phyloP scores from a whole-genome alignment of 169 alveolate genomes.

The Prorocentrum cordatum region DNA sequence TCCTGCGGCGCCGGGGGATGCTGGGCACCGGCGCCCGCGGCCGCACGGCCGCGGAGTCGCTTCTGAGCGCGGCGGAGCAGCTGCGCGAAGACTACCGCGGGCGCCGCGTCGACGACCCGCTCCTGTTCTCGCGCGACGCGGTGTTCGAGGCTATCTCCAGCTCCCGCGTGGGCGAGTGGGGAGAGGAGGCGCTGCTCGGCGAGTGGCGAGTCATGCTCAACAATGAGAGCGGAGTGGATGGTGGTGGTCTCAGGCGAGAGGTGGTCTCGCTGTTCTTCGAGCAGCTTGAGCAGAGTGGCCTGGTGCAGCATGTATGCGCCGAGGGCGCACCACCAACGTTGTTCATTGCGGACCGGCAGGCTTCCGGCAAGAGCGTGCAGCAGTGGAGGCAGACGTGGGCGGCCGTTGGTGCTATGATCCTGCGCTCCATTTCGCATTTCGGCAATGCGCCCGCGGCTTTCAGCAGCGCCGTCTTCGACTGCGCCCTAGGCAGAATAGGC shows the following conservation, averaged over 20 bases:
- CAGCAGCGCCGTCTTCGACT: constrained; percentile 24
- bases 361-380: constrained; percentile 29
- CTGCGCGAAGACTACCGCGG: constrained; percentile 21
- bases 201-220: constrained; percentile 58
- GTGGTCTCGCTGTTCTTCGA: constrained; percentile 38
- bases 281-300: constrained; percentile 42
- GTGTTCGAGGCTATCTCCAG: constrained; percentile 27
- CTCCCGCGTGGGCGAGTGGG: constrained; percentile 21
- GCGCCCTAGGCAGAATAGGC: background rate
- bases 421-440: constrained; percentile 7
- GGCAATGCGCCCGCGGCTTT: constrained; percentile 42
- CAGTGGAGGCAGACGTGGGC: constrained; percentile 57
- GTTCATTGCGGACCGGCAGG: background rate
- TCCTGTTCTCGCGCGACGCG: constrained; percentile 35
- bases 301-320: background rate
- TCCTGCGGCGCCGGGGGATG: constrained; percentile 18
- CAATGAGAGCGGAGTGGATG: constrained; percentile 51
- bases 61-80: background rate
- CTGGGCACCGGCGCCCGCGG: background rate
- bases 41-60: background rate
- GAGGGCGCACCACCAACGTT: background rate
- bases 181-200: constrained; percentile 36
- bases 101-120: constrained; percentile 27
- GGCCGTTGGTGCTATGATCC: constrained; percentile 45
- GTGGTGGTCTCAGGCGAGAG: constrained; percentile 60